Evolutionary conservation across 768 basidiomycete species (phyloP).

Genomic region (Sarcomyxa edulis): DNA sequence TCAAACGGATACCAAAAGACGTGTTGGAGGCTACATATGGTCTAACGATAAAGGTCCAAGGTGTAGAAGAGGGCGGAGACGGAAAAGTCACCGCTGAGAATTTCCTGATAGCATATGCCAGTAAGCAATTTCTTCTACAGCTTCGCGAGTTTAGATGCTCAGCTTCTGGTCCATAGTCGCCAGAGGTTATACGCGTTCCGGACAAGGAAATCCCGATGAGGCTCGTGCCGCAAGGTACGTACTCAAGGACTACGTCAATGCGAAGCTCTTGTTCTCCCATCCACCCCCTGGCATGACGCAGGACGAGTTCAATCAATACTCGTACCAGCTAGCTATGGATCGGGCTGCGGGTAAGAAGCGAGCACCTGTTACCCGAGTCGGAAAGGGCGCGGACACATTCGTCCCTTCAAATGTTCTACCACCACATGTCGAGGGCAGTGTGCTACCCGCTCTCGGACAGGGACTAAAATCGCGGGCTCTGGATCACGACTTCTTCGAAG

Average conservation of each 20-base stretch:
- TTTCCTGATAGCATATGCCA: conserved; percentile 85
- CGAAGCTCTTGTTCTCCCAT: conserved; percentile 86
- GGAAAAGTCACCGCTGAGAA: conserved; percentile 72
- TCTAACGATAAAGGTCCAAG: conserved; percentile 58
- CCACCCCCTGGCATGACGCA: conserved; percentile 72
- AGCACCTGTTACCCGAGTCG: conserved; percentile 83
- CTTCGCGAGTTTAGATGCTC: not conserved
- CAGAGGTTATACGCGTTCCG: conserved; percentile 86
- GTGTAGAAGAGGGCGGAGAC: conserved; percentile 80
- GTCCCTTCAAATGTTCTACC: conserved; percentile 37
- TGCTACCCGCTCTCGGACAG: conserved; percentile 23
- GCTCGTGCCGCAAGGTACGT: conserved; percentile 89
- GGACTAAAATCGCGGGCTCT: conserved; percentile 62
- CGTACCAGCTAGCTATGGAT: conserved; percentile 53
- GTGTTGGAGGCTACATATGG: conserved; percentile 93
- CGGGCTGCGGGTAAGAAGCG: conserved; percentile 75
- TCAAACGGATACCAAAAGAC: conserved; percentile 70
- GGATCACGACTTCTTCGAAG: conserved; percentile 81
- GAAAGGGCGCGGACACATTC: conserved; percentile 80
- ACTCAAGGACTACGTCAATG: conserved; percentile 96
- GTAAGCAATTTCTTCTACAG: conserved; percentile 45
- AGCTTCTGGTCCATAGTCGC: conserved; percentile 54
- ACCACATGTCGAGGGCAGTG: conserved; percentile 14
- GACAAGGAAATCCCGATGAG: conserved; percentile 97
- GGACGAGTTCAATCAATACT: conserved; percentile 69